phyloP scores from a whole-genome alignment of 1,284 basidiomycete species.

The Fistulinella cinereoalba region DNA sequence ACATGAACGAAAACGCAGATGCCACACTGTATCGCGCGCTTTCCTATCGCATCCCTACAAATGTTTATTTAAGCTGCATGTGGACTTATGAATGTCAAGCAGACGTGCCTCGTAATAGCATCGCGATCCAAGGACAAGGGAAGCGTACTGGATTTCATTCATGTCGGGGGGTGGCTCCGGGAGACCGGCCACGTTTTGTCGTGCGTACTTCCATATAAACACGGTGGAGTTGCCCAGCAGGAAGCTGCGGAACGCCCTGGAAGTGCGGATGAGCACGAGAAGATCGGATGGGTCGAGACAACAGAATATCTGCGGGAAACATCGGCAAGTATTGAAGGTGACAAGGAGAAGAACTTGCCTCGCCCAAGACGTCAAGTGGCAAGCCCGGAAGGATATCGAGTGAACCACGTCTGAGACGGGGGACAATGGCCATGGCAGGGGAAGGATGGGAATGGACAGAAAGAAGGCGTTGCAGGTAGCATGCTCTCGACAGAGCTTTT shows the following conservation, averaged over 20 bases:
- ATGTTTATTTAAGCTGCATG: slow-evolving; percentile 4
- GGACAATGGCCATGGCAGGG: not conserved
- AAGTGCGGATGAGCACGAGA: slow-evolving; percentile 30
- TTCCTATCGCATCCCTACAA: slow-evolving; percentile 26
- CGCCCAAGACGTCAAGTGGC: slow-evolving; percentile 27
- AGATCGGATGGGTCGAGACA: slow-evolving; percentile 30
- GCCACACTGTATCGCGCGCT: slow-evolving; percentile 31
- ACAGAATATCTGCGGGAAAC: slow-evolving; percentile 25
- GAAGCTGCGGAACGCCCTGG: slow-evolving; percentile 27
- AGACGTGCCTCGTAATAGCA: slow-evolving; percentile 27
- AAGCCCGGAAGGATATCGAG: slow-evolving; percentile 24
- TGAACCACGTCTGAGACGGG: slow-evolving; percentile 18
- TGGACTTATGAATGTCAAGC: not conserved
- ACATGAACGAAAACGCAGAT: slow-evolving; percentile 31
- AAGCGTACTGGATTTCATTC: slow-evolving; percentile 35
- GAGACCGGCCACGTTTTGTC: slow-evolving; percentile 23
- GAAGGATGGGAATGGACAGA: not conserved
- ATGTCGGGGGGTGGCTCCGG: slow-evolving; percentile 33
- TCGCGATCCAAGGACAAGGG: slow-evolving; percentile 29
- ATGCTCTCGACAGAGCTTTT: slow-evolving; percentile 2
- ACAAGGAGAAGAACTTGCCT: slow-evolving; percentile 9
- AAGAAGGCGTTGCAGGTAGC: not conserved
- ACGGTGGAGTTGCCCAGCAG: slow-evolving; percentile 23
- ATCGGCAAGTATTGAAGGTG: not conserved
- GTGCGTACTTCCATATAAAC: slow-evolving; percentile 31